Conservation (phyloP, 108 stramenopile species). For the Conticribra guillardii region DNA sequence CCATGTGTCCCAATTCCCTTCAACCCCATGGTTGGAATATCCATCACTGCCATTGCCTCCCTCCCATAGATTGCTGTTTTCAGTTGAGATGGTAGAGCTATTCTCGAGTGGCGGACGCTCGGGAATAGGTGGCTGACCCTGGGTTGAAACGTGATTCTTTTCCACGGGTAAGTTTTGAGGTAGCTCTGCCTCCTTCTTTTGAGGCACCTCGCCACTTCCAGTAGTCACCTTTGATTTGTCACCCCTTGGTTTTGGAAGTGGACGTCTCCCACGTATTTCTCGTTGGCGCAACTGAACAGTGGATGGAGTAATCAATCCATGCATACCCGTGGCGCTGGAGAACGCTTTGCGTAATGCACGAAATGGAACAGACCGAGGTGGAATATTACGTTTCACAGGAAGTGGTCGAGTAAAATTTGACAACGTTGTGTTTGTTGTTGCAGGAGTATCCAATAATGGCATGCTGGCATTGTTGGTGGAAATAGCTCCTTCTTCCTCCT, state of each 20-base stretch:
- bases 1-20: slow-evolving; percentile 3
- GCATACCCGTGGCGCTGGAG: slow-evolving; percentile 68
- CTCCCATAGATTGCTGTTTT: not conserved
- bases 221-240: not conserved
- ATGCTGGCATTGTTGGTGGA: not conserved
- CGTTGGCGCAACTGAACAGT: slow-evolving; percentile 45
- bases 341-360: slow-evolving; percentile 46
- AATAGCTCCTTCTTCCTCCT: not conserved
- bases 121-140: too few species aligned
- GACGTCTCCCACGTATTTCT: not conserved
- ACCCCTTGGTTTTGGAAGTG: not conserved
- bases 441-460: not conserved
- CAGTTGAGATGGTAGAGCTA: too few species aligned
- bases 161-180: not conserved
- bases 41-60: not conserved
- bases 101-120: too few species aligned
- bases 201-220: too few species aligned
- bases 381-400: slow-evolving; percentile 10
- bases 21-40: not conserved
- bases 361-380: slow-evolving; percentile 32
- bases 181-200: not conserved
- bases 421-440: not conserved
- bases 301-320: slow-evolving; percentile 66
- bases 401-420: slow-evolving; percentile 11
- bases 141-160: too few species aligned